These are phyloP conservation scores for Paramecium primaurelia DNA, from an alignment of 73 alveolate species.

Conservation along the genomic window DNA sequence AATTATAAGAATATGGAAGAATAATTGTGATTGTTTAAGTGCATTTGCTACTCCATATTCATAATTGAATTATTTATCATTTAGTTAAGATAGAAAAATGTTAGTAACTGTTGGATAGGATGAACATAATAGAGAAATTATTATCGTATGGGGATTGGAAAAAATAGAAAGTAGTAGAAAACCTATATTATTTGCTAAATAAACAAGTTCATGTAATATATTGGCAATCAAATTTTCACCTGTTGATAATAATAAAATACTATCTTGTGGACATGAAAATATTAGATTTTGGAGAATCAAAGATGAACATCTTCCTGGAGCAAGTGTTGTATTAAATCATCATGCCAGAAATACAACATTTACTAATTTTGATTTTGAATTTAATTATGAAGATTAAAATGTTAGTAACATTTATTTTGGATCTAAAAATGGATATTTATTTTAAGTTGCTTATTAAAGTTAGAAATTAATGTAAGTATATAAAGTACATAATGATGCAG, in stretches of 20 bases:
- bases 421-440: conserved; percentile 75
- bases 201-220: conserved; percentile 80
- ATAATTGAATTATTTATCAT: conserved; percentile 65
- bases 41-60: conserved; percentile 71
- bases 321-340: conserved; percentile 90
- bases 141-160: conserved; percentile 87
- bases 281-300: conserved; percentile 96
- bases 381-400: conserved; percentile 76
- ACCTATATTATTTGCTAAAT: conserved; percentile 79
- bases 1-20: conserved; percentile 79
- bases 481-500: conserved; percentile 74
- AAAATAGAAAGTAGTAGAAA: conserved; percentile 77
- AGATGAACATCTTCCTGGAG: conserved; percentile 86
- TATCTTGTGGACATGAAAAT: conserved; percentile 94
- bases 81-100: conserved; percentile 70
- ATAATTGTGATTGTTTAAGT: conserved; percentile 70
- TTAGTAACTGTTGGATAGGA: conserved; percentile 76
- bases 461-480: conserved; percentile 81
- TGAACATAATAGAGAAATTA: conserved; percentile 70
- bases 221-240: conserved; percentile 85
- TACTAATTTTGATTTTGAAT: conserved; percentile 86
- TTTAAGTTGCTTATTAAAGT: conserved; percentile 68
- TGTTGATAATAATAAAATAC: conserved; percentile 78
- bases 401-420: conserved; percentile 71
- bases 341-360: conserved; percentile 93